Base-by-base conservation (phyloP, 352 stramenopile genomes). In the Phytophthora citrophthora region DNA sequence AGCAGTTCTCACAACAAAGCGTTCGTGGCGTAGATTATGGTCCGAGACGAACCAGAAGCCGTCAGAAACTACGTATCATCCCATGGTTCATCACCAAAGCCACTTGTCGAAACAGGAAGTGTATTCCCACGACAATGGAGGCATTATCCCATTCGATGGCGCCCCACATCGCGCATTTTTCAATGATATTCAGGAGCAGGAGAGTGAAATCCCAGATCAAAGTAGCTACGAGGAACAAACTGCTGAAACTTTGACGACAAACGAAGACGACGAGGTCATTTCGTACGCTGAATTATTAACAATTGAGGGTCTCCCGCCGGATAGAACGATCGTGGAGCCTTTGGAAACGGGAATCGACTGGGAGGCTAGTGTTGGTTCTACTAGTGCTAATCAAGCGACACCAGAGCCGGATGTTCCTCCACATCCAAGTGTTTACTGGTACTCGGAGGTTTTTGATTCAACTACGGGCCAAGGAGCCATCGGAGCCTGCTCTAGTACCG, bases 401-500 rank as follows among this genome's bases (percentile, higher is more conserved):
- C 53, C 61, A 27, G 54, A 65, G 15, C 40, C 61, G 29, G 18
- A 58, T 44, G 26, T 26, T 4, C 23, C 34, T 58, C 18, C 57
- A 26, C 49, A 34, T 12, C 58, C 56, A 48, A 86, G 72, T 13
- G 52, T 76, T 13, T 93, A 93, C 54, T 95, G 87, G 87, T 95
- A 89, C 56, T 93, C 84, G 3, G 87, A 95, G 18, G 52, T 70
- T 76, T 50, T 83, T 75, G 27, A 88, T 77, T 11, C 24, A 53
- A 39, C 64, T 38, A 40, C 75, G 46, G 20, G 65, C 39, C 13
- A 50, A 76, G 36, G 94, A 16, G 94, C 88, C 1, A 86, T 99
- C 12, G 95, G 89, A 18, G 90, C 93, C 5, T 99, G 96, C 66
- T 98, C 93, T 4, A 98, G 91, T 16, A 61, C 86, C 43, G 94